Evolutionary conservation across 2,329 filamentous ascomycete genomes (phyloP).

Genomic region (Hymenoscyphus fructigenus): DNA sequence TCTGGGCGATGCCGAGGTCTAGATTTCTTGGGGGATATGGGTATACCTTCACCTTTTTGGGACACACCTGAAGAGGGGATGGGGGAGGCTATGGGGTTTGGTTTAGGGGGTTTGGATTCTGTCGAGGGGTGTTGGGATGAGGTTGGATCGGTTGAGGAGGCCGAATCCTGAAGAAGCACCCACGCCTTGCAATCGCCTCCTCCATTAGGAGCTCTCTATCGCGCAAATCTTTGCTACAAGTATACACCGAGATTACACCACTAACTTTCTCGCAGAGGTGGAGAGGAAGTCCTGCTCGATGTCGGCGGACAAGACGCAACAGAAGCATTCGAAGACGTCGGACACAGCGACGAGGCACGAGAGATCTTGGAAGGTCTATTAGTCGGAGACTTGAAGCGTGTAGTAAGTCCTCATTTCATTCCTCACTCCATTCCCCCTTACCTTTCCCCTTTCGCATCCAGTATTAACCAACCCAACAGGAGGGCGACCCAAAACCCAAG

Average conservation of each 20-base stretch:
- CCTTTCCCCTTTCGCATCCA: neutral
- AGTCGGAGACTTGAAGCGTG: conserved; percentile 76
- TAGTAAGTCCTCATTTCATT: conserved; percentile 53
- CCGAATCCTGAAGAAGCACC: neutral
- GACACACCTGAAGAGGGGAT: neutral
- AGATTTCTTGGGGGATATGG: neutral
- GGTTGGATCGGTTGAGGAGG: neutral
- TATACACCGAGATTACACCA: neutral
- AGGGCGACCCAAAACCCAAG: conserved; percentile 77
- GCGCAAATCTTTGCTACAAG: neutral
- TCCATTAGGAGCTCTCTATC: neutral
- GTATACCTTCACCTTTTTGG: neutral
- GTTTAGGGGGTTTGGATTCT: neutral
- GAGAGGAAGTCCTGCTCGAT: conserved; percentile 96
- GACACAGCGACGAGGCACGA: conserved; percentile 96
- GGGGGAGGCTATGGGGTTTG: neutral
- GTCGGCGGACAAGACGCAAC: conserved; percentile 94
- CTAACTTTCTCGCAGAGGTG: conserved; percentile 63
- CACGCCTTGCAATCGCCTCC: neutral
- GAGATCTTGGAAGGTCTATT: conserved; percentile 81
- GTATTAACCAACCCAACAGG: conserved; percentile 44
- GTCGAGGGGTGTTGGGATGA: neutral
- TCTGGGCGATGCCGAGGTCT: neutral
- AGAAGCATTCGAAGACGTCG: conserved; percentile 98
- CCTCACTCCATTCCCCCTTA: conserved; percentile 11